A percentile compares a stretch with the other conserved stretches of the same genome.
phyloP scores from a whole-genome alignment of 495 filamentous ascomycete species.

The Cercophora sp. region DNA sequence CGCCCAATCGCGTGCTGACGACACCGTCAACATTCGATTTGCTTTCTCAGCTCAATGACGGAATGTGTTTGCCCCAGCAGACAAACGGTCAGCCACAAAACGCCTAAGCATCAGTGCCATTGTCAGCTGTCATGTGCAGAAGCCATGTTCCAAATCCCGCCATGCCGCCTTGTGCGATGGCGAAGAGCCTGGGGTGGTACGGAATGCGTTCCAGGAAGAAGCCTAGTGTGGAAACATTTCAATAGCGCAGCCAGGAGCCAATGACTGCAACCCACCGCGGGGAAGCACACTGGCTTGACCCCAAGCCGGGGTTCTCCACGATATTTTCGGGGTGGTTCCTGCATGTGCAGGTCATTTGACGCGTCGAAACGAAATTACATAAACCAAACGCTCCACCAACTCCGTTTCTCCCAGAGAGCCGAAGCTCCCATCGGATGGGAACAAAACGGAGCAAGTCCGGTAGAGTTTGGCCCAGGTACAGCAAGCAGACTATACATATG shows the following conservation, averaged over 20 bases:
- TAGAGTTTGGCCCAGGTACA: too few species aligned
- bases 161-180: not conserved
- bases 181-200: not conserved
- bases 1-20: not conserved
- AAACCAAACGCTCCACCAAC: too few species aligned
- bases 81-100: not conserved
- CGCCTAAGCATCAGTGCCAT: not conserved
- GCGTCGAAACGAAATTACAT: conserved; percentile 5
- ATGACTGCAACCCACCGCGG: too few species aligned
- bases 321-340: not conserved
- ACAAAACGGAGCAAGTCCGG: too few species aligned
- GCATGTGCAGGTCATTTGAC: conserved; percentile 10
- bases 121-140: not conserved
- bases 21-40: not conserved
- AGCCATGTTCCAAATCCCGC: conserved; percentile 4
- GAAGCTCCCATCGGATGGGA: too few species aligned
- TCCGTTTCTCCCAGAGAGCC: too few species aligned
- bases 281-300: too few species aligned
- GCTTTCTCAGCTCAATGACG: not conserved
- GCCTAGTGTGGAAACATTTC: not conserved
- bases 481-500: too few species aligned
- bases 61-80: not conserved
- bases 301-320: conserved; percentile 6
- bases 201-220: not conserved
- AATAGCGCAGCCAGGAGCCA: too few species aligned